Conservation (phyloP, 208 protist species). For the Crithidia expoeki region DNA sequence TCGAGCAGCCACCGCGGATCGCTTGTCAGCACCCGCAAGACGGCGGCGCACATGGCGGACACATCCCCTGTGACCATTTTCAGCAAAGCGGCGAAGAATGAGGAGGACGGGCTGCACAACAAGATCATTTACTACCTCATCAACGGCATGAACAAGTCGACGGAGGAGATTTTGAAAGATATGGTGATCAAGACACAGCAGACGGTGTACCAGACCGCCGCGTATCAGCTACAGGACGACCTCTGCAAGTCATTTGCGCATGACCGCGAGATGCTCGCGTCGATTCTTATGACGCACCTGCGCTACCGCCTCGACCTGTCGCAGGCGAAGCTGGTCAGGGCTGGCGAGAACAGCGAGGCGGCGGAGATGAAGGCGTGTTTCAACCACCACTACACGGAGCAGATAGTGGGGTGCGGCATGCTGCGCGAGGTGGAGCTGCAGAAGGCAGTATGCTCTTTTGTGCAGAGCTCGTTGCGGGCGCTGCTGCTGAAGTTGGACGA, state of each 20-base stretch:
- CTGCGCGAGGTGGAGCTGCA: constrained; percentile 77
- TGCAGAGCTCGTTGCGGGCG: constrained; percentile 60
- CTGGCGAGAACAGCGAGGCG: constrained; percentile 15
- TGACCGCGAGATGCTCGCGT: constrained; percentile 48
- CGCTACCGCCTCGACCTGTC: constrained; percentile 35
- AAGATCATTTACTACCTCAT: constrained; percentile 78
- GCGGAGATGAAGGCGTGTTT: constrained; percentile 25
- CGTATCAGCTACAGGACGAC: constrained; percentile 69
- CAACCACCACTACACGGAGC: constrained; percentile 66
- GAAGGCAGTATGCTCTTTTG: constrained; percentile 75
- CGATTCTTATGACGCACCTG: constrained; percentile 51
- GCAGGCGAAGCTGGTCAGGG: constrained; percentile 11
- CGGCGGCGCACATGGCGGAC: constrained; percentile 18
- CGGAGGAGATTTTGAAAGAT: constrained; percentile 38
- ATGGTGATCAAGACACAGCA: constrained; percentile 57
- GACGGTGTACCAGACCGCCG: constrained; percentile 52
- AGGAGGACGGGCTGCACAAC: constrained; percentile 51
- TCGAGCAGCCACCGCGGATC: constrained; percentile 33
- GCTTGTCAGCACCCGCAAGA: constrained; percentile 23
- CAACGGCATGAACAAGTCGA: constrained; percentile 44
- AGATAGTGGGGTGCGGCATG: constrained; percentile 82
- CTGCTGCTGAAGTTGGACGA: constrained; percentile 44
- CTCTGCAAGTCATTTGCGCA: constrained; percentile 53
- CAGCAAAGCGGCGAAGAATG: constrained; percentile 33
- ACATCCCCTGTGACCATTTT: constrained; percentile 43